Base-by-base conservation (phyloP, 2,329 filamentous ascomycete genomes). In the Fusarium compactum region DNA sequence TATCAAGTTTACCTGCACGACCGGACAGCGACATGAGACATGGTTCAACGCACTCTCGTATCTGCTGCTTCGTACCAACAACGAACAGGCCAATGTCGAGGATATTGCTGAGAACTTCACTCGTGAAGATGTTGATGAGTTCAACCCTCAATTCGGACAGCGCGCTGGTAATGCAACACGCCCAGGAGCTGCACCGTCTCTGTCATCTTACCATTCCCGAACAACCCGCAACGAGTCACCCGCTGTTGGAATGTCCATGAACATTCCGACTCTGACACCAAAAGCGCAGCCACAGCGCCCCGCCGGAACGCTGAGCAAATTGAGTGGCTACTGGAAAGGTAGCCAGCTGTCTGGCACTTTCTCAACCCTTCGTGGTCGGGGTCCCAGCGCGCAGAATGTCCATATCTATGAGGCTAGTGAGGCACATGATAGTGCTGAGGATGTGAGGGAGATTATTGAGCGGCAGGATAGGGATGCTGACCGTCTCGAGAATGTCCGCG, bases 31-130 rank as follows among this genome's bases (percentile, higher is more conserved):
- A 65, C 96, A 99, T 77, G 96, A 99, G 83, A 98, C 95, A 1
- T 99, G 96, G 96, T 97, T 96, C 86, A 98, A 98, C 77, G 95
- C 96, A 0, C 85, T 99, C 58, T 97, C 94, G 2, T 99, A 99
- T 78, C 87, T 99, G 16, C 86, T 98, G 38, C 86, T 97, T 30
- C 90, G 95, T 47, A 94, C 91, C 27, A 86, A 89, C 32, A 84
- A 87, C 22, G 90, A 91, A 40, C 86, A 88, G 54, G 83, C 87
- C 9, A 87, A 89, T 70, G 85, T 87, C 6, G 86, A 92, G 68
- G 90, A 86, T 69, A 81, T 87, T 64, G 85, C 84, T 2, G 85
- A 84, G 41, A 84, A 85, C 69, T 85, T 91, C 54, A 89, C 88
- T 1, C 82, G 84, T 25, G 88, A 90, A 50, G 89, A 91, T 66